phyloP scores from a whole-genome alignment of 1,139 yeast genomes.

The Wickerhamiella infanticola region DNA sequence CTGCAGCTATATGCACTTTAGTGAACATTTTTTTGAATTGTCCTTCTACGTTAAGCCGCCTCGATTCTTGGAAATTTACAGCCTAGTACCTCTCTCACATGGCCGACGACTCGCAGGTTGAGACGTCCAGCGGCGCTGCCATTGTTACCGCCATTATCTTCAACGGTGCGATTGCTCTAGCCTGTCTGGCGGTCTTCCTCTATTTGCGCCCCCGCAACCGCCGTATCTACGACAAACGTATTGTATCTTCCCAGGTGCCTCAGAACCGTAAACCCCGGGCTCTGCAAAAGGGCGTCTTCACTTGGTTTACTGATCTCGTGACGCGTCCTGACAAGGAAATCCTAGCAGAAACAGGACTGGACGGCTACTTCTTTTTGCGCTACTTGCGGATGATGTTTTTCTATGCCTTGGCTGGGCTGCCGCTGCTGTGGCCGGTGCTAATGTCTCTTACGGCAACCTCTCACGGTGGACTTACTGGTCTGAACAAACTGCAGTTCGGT shows the following conservation, averaged over 20 bases:
- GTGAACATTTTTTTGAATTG: too few species aligned
- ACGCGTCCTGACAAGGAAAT: constrained; percentile 48
- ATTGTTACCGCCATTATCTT: constrained; percentile 30
- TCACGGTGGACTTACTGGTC: constrained; percentile 45
- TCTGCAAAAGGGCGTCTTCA: constrained; percentile 19
- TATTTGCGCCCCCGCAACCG: constrained; percentile 45
- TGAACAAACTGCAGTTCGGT: constrained; percentile 65
- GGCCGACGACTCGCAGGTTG: background rate
- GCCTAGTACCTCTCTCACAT: too few species aligned
- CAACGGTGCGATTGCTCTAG: constrained; percentile 41
- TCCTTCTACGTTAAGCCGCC: too few species aligned
- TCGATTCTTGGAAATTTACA: too few species aligned
- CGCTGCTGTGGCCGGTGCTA: constrained; percentile 59
- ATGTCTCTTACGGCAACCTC: constrained; percentile 81
- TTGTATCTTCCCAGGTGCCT: constrained; percentile 35
- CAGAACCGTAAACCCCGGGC: constrained; percentile 27
- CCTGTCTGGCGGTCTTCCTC: constrained; percentile 45
- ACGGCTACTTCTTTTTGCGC: constrained; percentile 77
- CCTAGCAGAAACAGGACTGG: constrained; percentile 68
- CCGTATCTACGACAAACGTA: constrained; percentile 73
- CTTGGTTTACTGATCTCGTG: constrained; percentile 25
- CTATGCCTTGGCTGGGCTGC: constrained; percentile 46
- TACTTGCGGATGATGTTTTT: constrained; percentile 50
- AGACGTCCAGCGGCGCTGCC: constrained; percentile 1
- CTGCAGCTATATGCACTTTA: too few species aligned